A percentile compares a stretch with the other conserved stretches of the same genome.
Conservation (phyloP, 805 yeast species). For the Brettanomyces naardenensis region DNA sequence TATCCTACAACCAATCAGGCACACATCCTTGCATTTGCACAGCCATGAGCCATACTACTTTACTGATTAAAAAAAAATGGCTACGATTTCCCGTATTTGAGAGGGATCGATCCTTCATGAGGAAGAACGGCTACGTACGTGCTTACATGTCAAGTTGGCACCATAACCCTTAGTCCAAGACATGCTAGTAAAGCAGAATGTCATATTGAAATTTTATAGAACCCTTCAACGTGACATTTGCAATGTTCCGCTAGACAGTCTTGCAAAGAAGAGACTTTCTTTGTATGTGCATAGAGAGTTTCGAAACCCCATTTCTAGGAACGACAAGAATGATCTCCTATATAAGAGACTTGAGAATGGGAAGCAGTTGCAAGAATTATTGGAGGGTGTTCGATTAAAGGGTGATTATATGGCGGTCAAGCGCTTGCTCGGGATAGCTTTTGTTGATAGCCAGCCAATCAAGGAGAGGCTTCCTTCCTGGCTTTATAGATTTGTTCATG, state of each 20-base stretch:
- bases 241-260: neutral
- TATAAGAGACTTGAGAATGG: slow-evolving; percentile 2
- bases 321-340: neutral
- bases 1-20: too few species aligned
- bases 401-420: neutral
- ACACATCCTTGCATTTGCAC: too few species aligned
- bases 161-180: too few species aligned
- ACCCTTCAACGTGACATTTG: neutral
- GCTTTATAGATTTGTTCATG: slow-evolving; percentile 2
- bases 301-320: neutral
- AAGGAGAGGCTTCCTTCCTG: slow-evolving; percentile 3
- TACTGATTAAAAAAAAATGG: too few species aligned
- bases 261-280: neutral
- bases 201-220: neutral
- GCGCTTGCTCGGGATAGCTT: neutral
- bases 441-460: neutral
- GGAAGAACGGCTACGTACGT: too few species aligned
- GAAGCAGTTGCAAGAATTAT: neutral
- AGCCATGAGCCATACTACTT: too few species aligned
- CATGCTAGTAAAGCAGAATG: too few species aligned
- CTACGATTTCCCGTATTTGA: too few species aligned
- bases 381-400: neutral
- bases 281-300: neutral
- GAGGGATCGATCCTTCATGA: too few species aligned
- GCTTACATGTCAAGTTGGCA: too few species aligned